A percentile compares a stretch with the other conserved stretches of the same genome.
Conservation (phyloP, 1,284 basidiomycete species). For the Ustilago hordei region DNA sequence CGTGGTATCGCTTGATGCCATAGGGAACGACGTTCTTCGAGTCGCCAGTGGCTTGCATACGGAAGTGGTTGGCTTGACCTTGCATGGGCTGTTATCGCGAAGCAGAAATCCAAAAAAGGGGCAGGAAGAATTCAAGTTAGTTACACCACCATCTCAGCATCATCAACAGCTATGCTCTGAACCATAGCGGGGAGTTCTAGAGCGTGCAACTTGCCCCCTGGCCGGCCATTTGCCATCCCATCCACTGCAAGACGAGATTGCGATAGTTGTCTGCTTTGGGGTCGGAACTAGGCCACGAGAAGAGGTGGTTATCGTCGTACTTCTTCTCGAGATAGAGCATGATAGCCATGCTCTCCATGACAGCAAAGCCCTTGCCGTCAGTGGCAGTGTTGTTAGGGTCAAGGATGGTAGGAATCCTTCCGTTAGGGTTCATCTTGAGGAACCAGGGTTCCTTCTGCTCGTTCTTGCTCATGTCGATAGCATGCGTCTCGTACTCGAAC, state of each 20-base stretch:
- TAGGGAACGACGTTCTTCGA: constrained; percentile 55
- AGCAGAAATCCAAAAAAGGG: neutral
- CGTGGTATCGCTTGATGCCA: constrained; percentile 51
- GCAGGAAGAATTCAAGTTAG: neutral
- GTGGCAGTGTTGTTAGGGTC: constrained; percentile 54
- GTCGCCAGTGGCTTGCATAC: constrained; percentile 49
- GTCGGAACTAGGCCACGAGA: constrained; percentile 49
- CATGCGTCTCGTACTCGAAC: constrained; percentile 72
- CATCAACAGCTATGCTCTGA: neutral
- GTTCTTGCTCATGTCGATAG: constrained; percentile 85
- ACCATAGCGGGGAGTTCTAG: neutral
- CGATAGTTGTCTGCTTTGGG: constrained; percentile 51
- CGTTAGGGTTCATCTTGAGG: constrained; percentile 66
- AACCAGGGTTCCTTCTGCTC: constrained; percentile 60
- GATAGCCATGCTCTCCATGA: constrained; percentile 55
- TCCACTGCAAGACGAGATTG: constrained; percentile 54
- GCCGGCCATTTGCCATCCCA: constrained; percentile 29
- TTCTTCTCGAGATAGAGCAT: constrained; percentile 61
- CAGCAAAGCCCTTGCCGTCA: constrained; percentile 37
- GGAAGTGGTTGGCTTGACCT: constrained; percentile 58
- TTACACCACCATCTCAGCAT: neutral
- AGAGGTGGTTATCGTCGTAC: constrained; percentile 56
- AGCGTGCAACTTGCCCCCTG: constrained; percentile 12
- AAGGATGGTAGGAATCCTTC: constrained; percentile 58
- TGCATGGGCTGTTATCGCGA: constrained; percentile 41